A percentile compares a stretch with the other conserved stretches of the same genome.
Evolutionary conservation across 148 eudicot species (phyloP).

Genomic region (Limonium bicolor): DNA sequence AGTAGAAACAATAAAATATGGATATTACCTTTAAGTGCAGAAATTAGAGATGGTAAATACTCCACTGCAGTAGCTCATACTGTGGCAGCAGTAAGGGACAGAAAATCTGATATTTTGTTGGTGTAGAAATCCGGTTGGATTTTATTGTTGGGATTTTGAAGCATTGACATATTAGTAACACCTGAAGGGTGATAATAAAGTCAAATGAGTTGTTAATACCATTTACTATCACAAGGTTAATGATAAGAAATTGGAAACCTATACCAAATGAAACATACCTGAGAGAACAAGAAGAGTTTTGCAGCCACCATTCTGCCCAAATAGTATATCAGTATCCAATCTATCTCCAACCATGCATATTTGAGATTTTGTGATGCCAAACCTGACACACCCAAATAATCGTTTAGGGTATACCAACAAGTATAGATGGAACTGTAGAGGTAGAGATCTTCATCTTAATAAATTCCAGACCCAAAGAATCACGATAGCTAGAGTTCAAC

Average conservation of each 20-base stretch:
- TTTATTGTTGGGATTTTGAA: conserved; percentile 63
- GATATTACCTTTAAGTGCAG: too few relatives aligned
- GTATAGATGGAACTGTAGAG: too few relatives aligned
- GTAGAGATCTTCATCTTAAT: too few relatives aligned
- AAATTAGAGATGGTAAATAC: too few relatives aligned
- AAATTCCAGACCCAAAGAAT: too few relatives aligned
- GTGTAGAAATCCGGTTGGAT: conserved; percentile 95
- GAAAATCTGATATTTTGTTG: conserved; percentile 81
- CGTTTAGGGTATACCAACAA: too few relatives aligned
- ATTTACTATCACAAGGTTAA: neutral
- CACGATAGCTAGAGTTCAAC: too few relatives aligned
- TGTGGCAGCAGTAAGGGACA: conserved; percentile 68
- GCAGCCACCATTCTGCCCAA: conserved; percentile 97
- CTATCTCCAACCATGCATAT: conserved; percentile 99
- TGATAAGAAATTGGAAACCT: too few relatives aligned
- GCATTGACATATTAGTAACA: conserved; percentile 67
- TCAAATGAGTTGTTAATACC: neutral
- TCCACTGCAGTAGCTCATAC: conserved; percentile 36
- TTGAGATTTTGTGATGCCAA: conserved; percentile 69
- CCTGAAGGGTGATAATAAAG: too few relatives aligned
- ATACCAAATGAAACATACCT: conserved; percentile 31
- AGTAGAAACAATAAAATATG: too few relatives aligned
- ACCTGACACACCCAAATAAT: conserved; percentile 24
- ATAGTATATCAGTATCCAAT: conserved; percentile 91
- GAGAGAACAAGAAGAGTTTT: conserved; percentile 98